Evolutionary conservation across 2,329 filamentous ascomycete genomes (phyloP), one percentile per base, ranked within the genome.

Genomic region (Monilinia laxa): DNA sequence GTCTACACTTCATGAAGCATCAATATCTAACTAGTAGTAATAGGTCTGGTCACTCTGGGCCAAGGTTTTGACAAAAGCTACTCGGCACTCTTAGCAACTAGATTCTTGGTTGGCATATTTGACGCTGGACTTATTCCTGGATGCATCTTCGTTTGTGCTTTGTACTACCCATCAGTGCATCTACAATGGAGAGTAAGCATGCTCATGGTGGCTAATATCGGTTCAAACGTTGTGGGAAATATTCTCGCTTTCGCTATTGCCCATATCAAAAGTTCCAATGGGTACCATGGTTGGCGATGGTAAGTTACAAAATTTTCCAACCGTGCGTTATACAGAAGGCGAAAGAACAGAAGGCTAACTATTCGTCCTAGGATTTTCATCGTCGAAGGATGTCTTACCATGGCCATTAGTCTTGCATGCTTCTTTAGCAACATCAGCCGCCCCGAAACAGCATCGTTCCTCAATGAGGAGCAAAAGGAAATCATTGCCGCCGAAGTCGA

Each of bases 81-180:
- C 78, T 80, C 82, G 53, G 91, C 91, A 1, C 80, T 97, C 38
- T 82, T 96, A 62, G 83, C 87, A 0, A 91, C 90, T 10, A 85
- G 67, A 31, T 78, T 82, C 42, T 74, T 83, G 14, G 75, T 83
- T 9, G 81, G 81, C 1, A 73, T 78, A 1, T 78, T 82, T 18
- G 82, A 83, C 69, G 80, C 80, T 1, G 81, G 81, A 3, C 74
- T 83, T 4, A 77, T 83, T 59, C 81, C 81, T 0, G 75, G 82
- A 14, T 79, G 80, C 54, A 77, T 82, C 52, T 82, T 81, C 71
- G 73, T 82, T 28, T 79, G 79, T 0, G 81, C 81, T 35, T 80
- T 79, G 71, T 83, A 81, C 75, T 84, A 84, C 72, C 80, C 78
- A 62, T 77, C 79, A 52, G 77, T 81, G 68, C 81, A 84, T 71